Evolutionary conservation across 1,284 basidiomycete species (phyloP).

Genomic region (Austroboletus novae-zelandiae): DNA sequence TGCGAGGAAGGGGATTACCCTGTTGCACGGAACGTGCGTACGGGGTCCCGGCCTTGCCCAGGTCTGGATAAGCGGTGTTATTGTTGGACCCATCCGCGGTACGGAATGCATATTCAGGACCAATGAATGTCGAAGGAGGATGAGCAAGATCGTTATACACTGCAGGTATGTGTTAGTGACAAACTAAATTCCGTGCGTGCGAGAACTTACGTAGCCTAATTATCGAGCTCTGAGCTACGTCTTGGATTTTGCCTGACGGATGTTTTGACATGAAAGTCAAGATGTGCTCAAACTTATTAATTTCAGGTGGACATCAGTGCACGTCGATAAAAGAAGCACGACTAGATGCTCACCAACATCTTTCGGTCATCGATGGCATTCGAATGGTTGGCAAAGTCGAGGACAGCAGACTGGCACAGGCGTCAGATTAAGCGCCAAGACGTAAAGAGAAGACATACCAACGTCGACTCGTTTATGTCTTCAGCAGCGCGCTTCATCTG

Average conservation of each 20-base stretch:
- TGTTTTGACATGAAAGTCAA: conserved; percentile 62
- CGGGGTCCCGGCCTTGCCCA: conserved; percentile 73
- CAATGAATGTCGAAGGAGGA: conserved; percentile 66
- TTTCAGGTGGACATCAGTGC: background rate
- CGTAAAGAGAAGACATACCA: conserved; percentile 15
- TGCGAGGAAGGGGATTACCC: conserved; percentile 55
- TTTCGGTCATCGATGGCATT: conserved; percentile 67
- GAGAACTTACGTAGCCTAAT: conserved; percentile 53
- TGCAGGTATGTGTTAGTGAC: conserved; percentile 24
- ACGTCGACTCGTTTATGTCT: conserved; percentile 29
- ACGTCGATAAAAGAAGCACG: background rate
- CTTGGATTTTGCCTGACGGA: conserved; percentile 47
- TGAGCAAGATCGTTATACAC: conserved; percentile 80
- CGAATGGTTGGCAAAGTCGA: conserved; percentile 56
- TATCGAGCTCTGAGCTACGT: conserved; percentile 50
- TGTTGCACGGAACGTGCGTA: conserved; percentile 83
- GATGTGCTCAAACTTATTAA: conserved; percentile 61
- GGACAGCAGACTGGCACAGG: conserved; percentile 42
- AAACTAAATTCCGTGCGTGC: background rate
- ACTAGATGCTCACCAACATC: conserved; percentile 39
- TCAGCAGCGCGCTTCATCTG: conserved; percentile 31
- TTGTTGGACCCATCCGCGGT: conserved; percentile 73
- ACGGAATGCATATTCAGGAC: conserved; percentile 62
- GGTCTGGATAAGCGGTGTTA: conserved; percentile 64
- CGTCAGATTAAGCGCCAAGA: background rate